Evolutionary conservation across 2,329 filamentous ascomycete species (phyloP).

Genomic region (Cladosporium oxysporum): DNA sequence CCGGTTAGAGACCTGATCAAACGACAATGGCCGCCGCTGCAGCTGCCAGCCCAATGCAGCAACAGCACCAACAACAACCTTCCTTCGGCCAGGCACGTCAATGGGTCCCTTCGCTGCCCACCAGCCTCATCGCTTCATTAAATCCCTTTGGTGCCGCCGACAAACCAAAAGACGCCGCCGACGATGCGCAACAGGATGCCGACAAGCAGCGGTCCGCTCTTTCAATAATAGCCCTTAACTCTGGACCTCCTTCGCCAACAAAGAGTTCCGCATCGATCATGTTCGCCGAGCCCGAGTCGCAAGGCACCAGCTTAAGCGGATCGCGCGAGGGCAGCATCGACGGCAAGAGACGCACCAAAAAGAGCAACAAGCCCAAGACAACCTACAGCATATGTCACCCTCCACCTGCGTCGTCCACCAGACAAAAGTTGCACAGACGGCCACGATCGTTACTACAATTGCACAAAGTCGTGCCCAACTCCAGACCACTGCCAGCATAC

Average conservation of each 20-base stretch:
- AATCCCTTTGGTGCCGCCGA: constrained; percentile 31
- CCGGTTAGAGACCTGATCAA: not conserved
- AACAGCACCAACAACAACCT: constrained; percentile 17
- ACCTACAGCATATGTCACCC: constrained; percentile 69
- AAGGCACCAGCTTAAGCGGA: constrained; percentile 32
- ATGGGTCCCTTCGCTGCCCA: constrained; percentile 35
- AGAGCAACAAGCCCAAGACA: constrained; percentile 54
- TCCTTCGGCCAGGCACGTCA: constrained; percentile 27
- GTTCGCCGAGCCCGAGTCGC: constrained; percentile 38
- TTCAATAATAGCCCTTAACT: not conserved
- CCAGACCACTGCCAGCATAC: constrained; percentile 66
- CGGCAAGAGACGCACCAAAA: constrained; percentile 30
- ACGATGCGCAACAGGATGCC: not conserved
- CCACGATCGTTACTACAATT: constrained; percentile 72
- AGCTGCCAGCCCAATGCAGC: constrained; percentile 18
- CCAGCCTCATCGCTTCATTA: constrained; percentile 31
- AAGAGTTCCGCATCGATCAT: constrained; percentile 33
- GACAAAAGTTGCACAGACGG: constrained; percentile 65
- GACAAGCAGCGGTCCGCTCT: not conserved
- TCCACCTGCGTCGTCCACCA: constrained; percentile 57
- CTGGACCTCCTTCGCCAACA: constrained; percentile 28
- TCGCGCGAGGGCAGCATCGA: constrained; percentile 38
- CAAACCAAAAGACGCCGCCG: constrained; percentile 11
- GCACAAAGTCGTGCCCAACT: constrained; percentile 63
- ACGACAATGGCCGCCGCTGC: constrained; percentile 24